These are phyloP conservation scores for Candida methanosorbosa DNA, from an alignment of 805 yeast species.

Conservation along the genomic window DNA sequence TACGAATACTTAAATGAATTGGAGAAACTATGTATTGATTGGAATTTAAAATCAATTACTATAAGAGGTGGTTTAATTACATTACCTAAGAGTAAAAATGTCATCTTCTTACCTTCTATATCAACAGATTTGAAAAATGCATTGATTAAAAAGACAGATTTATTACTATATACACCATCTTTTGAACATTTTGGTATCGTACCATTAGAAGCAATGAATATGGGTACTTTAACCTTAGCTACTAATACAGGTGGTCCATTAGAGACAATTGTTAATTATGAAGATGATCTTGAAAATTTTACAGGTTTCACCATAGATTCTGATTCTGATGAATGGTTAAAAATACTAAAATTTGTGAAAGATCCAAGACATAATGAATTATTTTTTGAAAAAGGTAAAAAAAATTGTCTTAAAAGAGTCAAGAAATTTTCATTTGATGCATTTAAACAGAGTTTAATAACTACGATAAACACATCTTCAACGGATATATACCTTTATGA, in stretches of 20 bases:
- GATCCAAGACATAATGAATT: neutral
- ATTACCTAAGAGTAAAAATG: conserved; percentile 28
- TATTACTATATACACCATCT: conserved; percentile 81
- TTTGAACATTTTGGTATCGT: conserved; percentile 97
- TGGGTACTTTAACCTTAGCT: conserved; percentile 78
- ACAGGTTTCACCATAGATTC: conserved; percentile 59
- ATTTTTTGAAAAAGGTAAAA: conserved; percentile 17
- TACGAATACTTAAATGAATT: conserved; percentile 61
- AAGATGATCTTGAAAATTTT: conserved; percentile 7
- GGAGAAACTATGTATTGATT: conserved; percentile 34
- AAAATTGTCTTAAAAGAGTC: conserved; percentile 30
- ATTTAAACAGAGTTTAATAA: too few species aligned
- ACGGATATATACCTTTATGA: too few species aligned
- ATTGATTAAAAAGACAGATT: conserved; percentile 45
- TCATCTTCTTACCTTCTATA: conserved; percentile 77
- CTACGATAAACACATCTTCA: too few species aligned
- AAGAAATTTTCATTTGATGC: too few species aligned
- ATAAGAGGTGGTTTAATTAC: conserved; percentile 7
- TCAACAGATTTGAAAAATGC: conserved; percentile 55
- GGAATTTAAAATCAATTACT: conserved; percentile 29
- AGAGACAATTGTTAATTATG: conserved; percentile 52
- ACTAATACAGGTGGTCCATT: conserved; percentile 88
- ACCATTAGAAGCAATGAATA: conserved; percentile 90
- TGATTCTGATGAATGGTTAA: conserved; percentile 40
- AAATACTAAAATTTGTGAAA: neutral